phyloP scores from a whole-genome alignment of 2,329 filamentous ascomycete species.

The Aspergillus fumigatus region DNA sequence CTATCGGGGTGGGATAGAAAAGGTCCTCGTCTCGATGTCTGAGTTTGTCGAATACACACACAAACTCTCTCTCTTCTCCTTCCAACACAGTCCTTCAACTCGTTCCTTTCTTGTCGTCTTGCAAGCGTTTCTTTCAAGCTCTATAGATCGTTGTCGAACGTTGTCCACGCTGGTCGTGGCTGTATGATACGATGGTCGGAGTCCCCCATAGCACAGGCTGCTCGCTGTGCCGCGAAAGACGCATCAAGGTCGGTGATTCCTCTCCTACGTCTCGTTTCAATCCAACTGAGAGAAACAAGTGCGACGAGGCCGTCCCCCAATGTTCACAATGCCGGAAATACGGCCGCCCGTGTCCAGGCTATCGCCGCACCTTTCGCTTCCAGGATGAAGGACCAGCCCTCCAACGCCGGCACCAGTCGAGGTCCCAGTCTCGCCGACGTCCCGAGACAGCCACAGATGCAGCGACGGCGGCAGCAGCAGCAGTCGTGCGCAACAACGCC shows the following conservation, averaged over 20 bases:
- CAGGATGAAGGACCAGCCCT: slow-evolving; percentile 36
- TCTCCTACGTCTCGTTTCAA: background rate
- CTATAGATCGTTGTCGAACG: background rate
- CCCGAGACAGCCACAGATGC: background rate
- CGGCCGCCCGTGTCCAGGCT: slow-evolving; percentile 34
- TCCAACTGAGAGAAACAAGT: slow-evolving; percentile 24
- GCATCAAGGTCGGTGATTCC: slow-evolving; percentile 29
- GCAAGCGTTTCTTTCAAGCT: background rate
- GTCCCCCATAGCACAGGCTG: slow-evolving; percentile 41
- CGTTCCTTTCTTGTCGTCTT: background rate
- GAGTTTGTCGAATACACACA: background rate
- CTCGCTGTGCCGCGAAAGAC: slow-evolving; percentile 36
- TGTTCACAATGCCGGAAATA: slow-evolving; percentile 36
- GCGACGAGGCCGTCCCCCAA: slow-evolving; percentile 43
- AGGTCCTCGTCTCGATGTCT: background rate
- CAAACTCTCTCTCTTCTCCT: no score
- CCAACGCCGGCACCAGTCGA: slow-evolving; percentile 23
- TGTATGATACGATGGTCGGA: slow-evolving; percentile 33
- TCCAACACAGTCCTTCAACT: background rate
- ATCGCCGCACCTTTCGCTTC: slow-evolving; percentile 31
- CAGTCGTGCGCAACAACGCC: slow-evolving; percentile 19
- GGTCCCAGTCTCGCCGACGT: background rate
- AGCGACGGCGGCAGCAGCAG: slow-evolving; percentile 5
- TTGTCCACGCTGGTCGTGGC: slow-evolving; percentile 1
- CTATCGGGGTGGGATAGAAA: background rate